Evolutionary conservation across 345 rosid genomes (phyloP).

Genomic region (Erodium maritimum): DNA sequence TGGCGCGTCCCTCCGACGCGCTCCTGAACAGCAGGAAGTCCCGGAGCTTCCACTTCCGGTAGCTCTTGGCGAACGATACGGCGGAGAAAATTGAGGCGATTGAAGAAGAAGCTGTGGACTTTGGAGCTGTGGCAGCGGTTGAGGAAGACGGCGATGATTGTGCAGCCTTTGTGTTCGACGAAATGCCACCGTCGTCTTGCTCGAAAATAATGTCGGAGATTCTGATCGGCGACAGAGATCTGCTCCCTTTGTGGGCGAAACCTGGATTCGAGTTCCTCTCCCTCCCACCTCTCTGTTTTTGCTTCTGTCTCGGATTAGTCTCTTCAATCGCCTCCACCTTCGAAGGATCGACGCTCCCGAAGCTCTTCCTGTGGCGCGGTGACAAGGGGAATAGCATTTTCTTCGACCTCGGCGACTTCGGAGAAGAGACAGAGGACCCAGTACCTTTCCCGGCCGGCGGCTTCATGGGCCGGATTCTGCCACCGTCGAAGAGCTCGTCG

Average conservation of each 20-base stretch:
- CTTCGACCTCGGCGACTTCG: slow-evolving; percentile 32
- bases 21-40: slow-evolving; percentile 75
- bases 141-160: no score
- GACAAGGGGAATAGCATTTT: slow-evolving; percentile 5
- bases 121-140: no score
- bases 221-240: slow-evolving; percentile 70
- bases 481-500: slow-evolving; percentile 80
- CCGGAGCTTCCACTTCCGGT: slow-evolving; percentile 74
- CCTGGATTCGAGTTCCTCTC: slow-evolving; percentile 14
- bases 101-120: slow-evolving; percentile 18
- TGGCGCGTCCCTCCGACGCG: slow-evolving; percentile 82
- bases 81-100: slow-evolving; percentile 39
- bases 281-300: slow-evolving; percentile 18
- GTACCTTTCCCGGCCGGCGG: slow-evolving; percentile 28
- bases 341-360: slow-evolving; percentile 28
- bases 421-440: slow-evolving; percentile 22
- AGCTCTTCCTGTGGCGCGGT: slow-evolving; percentile 15
- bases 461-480: slow-evolving; percentile 66
- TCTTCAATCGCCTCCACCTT: slow-evolving; percentile 27
- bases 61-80: slow-evolving; percentile 38
- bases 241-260: slow-evolving; percentile 46
- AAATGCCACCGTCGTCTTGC: slow-evolving; percentile 5
- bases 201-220: slow-evolving; percentile 50
- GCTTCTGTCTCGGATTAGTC: slow-evolving; percentile 7
- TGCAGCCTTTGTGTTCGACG: neutral